Conservation (phyloP, 495 filamentous ascomycete genomes). For the Penicillium turbatum region DNA sequence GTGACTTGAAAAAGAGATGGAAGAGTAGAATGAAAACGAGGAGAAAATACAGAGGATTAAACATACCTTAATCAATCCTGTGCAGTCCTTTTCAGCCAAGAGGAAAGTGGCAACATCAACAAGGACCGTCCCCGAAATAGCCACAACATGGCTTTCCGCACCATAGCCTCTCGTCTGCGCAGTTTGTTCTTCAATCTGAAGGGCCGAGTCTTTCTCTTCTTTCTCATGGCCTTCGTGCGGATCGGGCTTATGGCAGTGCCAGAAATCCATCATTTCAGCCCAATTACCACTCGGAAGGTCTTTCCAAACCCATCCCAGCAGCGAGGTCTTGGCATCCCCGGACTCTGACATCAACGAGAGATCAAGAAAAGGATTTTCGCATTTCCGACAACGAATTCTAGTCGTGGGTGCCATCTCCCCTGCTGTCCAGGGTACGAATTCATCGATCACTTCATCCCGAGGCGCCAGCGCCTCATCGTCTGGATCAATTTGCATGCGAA, state of each 20-base stretch:
- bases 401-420: slow-evolving; percentile 50
- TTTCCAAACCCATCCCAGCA: slow-evolving; percentile 63
- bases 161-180: slow-evolving; percentile 67
- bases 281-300: slow-evolving; percentile 94
- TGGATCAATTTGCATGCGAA: slow-evolving; percentile 63
- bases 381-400: slow-evolving; percentile 62
- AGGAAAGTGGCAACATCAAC: slow-evolving; percentile 77
- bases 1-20: background rate
- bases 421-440: slow-evolving; percentile 70
- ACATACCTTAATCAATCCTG: slow-evolving; percentile 57
- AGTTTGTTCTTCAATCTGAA: slow-evolving; percentile 32
- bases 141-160: slow-evolving; percentile 62
- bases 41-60: slow-evolving; percentile 13
- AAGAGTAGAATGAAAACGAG: slow-evolving; percentile 3
- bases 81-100: slow-evolving; percentile 60
- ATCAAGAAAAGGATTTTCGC: slow-evolving; percentile 34
- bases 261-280: slow-evolving; percentile 99
- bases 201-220: slow-evolving; percentile 25
- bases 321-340: background rate
- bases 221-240: slow-evolving; percentile 37
- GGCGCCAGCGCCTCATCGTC: slow-evolving; percentile 24
- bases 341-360: background rate
- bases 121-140: slow-evolving; percentile 62
- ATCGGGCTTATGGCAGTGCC: slow-evolving; percentile 95
- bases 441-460: slow-evolving; percentile 30